Base-by-base conservation (phyloP, 2,329 filamentous ascomycete genomes). In the Biscogniauxia sp. region DNA sequence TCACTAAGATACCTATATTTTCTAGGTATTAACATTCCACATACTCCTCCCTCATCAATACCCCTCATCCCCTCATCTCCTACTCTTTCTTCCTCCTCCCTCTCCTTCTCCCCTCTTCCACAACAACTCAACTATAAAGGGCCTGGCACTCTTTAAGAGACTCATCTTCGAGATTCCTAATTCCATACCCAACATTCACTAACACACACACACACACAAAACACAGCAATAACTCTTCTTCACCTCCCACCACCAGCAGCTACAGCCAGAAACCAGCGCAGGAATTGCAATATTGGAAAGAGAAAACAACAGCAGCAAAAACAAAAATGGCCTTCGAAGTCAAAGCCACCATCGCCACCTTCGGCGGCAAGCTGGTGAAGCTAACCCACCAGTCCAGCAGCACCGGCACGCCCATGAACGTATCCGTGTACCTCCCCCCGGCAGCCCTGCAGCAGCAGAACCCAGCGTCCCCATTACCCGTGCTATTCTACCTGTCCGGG, bases 281-380 rank as follows among this genome's bases (percentile, higher is more conserved):
- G 7, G 23, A 23, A 23, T 2, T 23, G 23, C 2, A 5, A 23
- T 23, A 3, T 5, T 3, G 23, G 23, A 11, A 37, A 56, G 4
- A 23, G 37, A 23, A 49, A 56, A 52, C 37, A 26, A 45, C 37
- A 58, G 53, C 57, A 56, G 50, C 37, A 26, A 45, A 26, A 58
- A 53, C 57, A 56, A 82, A 66, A 64, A 95, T 95, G 93, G 82
- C 90, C 61, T 93, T 98, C 82, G 91, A 90, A 74, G 96, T 90
- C 68, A 96, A 91, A 75, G 89, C 92, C 62, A 92, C 90, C 65
- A 97, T 98, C 77, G 84, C 88, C 81, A 91, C 88, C 76, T 98
- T 97, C 75, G 94, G 93, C 74, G 95, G 95, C 74, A 93, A 93
- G 79, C 89, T 99, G 62, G 86, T 97, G 70, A 98, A 99, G 83